Evolutionary conservation across 2,329 filamentous ascomycete species (phyloP).

Genomic region (Emmonsia crescens): DNA sequence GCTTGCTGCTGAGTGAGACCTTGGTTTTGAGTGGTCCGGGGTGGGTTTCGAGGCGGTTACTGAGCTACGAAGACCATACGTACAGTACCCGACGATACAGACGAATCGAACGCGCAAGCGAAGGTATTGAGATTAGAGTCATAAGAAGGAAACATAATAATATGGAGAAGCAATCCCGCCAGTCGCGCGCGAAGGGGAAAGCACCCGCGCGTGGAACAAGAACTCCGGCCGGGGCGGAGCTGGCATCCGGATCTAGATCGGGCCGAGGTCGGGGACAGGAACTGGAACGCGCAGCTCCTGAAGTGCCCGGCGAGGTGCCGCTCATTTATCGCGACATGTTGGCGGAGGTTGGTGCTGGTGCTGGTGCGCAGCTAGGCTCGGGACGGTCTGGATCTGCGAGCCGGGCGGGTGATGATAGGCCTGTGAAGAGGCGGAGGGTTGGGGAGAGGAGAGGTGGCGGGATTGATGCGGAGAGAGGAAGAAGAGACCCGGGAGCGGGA

Average conservation of each 20-base stretch:
- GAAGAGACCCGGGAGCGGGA: neutral
- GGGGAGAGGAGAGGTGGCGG: slow-evolving; percentile 10
- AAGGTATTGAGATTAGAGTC: neutral
- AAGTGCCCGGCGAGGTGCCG: slow-evolving; percentile 21
- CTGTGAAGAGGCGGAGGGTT: slow-evolving; percentile 14
- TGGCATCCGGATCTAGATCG: neutral
- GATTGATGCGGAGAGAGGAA: slow-evolving; percentile 9
- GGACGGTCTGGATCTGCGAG: slow-evolving; percentile 2
- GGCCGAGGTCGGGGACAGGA: neutral
- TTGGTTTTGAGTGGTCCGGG: no score
- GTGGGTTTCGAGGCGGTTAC: no score
- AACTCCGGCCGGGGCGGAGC: neutral
- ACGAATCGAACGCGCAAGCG: neutral
- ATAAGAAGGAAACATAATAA: neutral
- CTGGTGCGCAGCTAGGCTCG: neutral
- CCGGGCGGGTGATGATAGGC: slow-evolving; percentile 2
- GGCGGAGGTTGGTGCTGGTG: slow-evolving; percentile 22
- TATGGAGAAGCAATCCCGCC: neutral
- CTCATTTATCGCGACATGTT: slow-evolving; percentile 39
- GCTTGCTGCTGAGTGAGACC: no score
- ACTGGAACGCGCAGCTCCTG: neutral
- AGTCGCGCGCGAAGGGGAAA: neutral
- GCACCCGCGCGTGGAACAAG: neutral
- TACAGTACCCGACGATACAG: neutral
- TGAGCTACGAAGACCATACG: neutral